Base-by-base conservation (phyloP, 2,329 filamentous ascomycete genomes). In the Bipolaris victoriae region DNA sequence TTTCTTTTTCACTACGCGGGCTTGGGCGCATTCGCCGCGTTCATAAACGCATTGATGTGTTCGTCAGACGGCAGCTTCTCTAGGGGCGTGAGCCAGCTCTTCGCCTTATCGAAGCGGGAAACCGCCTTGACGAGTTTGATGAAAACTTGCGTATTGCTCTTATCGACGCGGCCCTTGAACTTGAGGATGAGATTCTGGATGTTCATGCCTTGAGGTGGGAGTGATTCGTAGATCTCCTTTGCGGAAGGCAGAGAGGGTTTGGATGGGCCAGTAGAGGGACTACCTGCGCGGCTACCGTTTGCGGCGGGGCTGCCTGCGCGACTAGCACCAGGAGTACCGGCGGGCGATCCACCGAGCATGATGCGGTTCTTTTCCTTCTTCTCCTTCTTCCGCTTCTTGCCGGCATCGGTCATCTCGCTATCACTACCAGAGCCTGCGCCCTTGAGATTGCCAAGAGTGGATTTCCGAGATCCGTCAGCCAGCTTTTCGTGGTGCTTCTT, bases 391-490 rank as follows among this genome's bases (percentile, higher is more conserved):
- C 81, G 84, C 72, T 84, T 83, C 52, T 79, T 87, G 67, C 89
- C 87, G 35, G 86, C 87, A 36, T 83, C 88, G 1, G 88, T 91
- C 37, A 82, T 88, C 71, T 92, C 90, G 20, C 87, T 89, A 63
- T 92, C 90, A 64, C 89, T 91, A 52, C 85, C 85, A 45, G 87
- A 88, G 36, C 84, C 86, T 46, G 83, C 83, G 47, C 78, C 82
- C 54, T 65, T 67, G 26, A 67, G 57, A 33, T 63, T 52, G 45
- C 58, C 58, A 69, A 67, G 57, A 7, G 65, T 52, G 3, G 62
- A 64, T 55, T 71, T 73, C 37, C 67, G 68, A 16, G 67, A 67
- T 20, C 64, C 65, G 41, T 73, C 66, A 24, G 54, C 47, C 18
- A 72, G 63, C 52, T 66, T 70, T 22, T 64, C 65, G 52, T 43